phyloP scores from a whole-genome alignment of 106 monocot species.

The Chionographis japonica region DNA sequence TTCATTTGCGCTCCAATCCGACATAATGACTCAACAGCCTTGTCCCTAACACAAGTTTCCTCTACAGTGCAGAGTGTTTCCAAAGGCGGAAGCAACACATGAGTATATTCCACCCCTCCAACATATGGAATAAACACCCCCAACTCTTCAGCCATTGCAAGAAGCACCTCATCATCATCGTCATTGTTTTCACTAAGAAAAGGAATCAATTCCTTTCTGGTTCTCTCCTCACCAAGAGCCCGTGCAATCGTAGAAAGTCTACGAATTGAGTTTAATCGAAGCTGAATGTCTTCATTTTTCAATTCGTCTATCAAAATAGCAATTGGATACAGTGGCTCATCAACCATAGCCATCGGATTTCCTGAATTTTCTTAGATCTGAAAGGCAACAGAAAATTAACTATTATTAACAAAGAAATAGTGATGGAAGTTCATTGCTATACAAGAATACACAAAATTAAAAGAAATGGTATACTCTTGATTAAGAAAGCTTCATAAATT shows the following conservation, averaged over 20 bases:
- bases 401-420: no score
- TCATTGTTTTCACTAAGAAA: conserved; percentile 93
- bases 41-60: conserved; percentile 93
- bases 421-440: no score
- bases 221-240: conserved; percentile 94
- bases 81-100: conserved; percentile 76
- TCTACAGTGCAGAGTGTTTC: conserved; percentile 86
- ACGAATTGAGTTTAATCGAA: conserved; percentile 87
- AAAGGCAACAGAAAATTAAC: no score
- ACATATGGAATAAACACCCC: conserved; percentile 92
- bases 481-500: no score
- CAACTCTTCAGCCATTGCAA: conserved; percentile 90
- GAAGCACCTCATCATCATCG: conserved; percentile 96
- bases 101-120: conserved; percentile 79
- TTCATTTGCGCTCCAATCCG: conserved; percentile 87
- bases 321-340: conserved; percentile 90
- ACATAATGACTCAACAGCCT: conserved; percentile 87
- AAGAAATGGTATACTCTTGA: no score
- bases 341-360: conserved; percentile 69
- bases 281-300: conserved; percentile 92
- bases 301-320: conserved; percentile 90
- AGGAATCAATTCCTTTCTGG: conserved; percentile 89
- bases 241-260: conserved; percentile 86
- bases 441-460: no score
- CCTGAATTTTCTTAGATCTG: background rate